A percentile compares a stretch with the other conserved stretches of the same genome.
Evolutionary conservation across 352 stramenopile genomes (phyloP).

Genomic region (Phytopythium mirpurense): DNA sequence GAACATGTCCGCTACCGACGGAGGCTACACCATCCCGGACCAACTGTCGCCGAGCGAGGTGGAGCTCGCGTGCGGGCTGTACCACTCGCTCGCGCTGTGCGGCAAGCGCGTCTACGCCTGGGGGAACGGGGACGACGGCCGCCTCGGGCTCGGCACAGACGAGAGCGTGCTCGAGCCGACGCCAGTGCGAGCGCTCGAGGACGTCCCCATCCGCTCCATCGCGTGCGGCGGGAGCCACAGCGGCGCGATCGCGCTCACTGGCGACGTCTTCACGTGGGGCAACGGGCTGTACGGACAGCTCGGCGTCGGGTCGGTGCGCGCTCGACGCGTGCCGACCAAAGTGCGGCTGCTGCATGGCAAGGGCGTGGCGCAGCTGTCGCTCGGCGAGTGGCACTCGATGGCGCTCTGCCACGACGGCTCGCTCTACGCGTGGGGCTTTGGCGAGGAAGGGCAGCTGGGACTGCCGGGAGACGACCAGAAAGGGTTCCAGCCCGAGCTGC

Average conservation of each 20-base stretch:
- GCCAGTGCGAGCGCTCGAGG: conserved; percentile 25
- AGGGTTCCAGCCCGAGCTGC: conserved; percentile 4
- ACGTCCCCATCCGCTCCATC: conserved; percentile 29
- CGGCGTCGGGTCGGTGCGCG: conserved; percentile 31
- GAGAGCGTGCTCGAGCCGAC: conserved; percentile 38
- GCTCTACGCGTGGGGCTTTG: conserved; percentile 65
- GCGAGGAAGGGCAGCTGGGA: conserved; percentile 64
- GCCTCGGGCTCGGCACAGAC: conserved; percentile 44
- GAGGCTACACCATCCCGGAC: not conserved
- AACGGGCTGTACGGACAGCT: conserved; percentile 54
- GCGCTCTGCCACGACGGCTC: conserved; percentile 46
- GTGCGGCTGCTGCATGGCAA: conserved; percentile 43
- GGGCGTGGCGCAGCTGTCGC: conserved; percentile 37
- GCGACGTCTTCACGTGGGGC: conserved; percentile 59
- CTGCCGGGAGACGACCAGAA: conserved; percentile 40
- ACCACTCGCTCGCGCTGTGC: conserved; percentile 53
- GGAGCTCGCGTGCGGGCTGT: conserved; percentile 43
- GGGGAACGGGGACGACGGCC: conserved; percentile 62
- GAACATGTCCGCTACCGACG: not conserved
- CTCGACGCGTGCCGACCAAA: conserved; percentile 31
- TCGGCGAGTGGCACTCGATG: conserved; percentile 73
- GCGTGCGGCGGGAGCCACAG: conserved; percentile 59
- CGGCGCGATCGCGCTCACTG: conserved; percentile 28
- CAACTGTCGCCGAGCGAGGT: conserved; percentile 15
- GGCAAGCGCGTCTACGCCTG: conserved; percentile 43